phyloP scores from a whole-genome alignment of 805 yeast species.

The Candida silvatica region DNA sequence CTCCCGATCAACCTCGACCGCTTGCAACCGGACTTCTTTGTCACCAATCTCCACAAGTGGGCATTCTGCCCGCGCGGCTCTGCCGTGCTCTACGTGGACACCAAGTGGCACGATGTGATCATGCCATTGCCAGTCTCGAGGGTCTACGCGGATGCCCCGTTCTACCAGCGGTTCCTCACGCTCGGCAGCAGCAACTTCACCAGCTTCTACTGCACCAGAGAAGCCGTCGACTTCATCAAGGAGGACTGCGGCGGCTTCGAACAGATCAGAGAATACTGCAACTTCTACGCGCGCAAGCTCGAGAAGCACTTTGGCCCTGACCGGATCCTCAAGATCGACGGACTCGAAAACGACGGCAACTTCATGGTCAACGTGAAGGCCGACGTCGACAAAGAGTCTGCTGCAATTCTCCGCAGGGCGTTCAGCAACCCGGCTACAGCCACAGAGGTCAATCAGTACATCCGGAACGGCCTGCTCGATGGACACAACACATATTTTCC shows the following conservation, averaged over 20 bases:
- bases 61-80: slow-evolving; percentile 46
- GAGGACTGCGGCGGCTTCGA: slow-evolving; percentile 55
- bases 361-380: slow-evolving; percentile 33
- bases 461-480: slow-evolving; percentile 16
- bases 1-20: slow-evolving; percentile 32
- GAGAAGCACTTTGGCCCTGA: slow-evolving; percentile 33
- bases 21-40: slow-evolving; percentile 50
- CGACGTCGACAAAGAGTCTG: too few species aligned
- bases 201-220: slow-evolving; percentile 30
- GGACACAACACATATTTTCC: slow-evolving; percentile 42
- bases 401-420: too few species aligned
- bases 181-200: slow-evolving; percentile 44
- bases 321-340: slow-evolving; percentile 27
- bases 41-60: slow-evolving; percentile 68
- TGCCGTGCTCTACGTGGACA: slow-evolving; percentile 50
- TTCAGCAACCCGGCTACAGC: too few species aligned
- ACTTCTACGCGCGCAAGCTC: slow-evolving; percentile 28
- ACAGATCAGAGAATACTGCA: slow-evolving; percentile 38
- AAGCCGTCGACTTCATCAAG: slow-evolving; percentile 45
- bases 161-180: slow-evolving; percentile 39
- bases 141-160: slow-evolving; percentile 29
- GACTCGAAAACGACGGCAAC: neutral
- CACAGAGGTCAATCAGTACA: slow-evolving; percentile 5
- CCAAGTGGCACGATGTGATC: slow-evolving; percentile 37
- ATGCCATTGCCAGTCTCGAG: slow-evolving; percentile 56